These are phyloP conservation scores for Trypethelium eluteriae DNA, from an alignment of 495 filamentous ascomycete species.

Conservation along the genomic window DNA sequence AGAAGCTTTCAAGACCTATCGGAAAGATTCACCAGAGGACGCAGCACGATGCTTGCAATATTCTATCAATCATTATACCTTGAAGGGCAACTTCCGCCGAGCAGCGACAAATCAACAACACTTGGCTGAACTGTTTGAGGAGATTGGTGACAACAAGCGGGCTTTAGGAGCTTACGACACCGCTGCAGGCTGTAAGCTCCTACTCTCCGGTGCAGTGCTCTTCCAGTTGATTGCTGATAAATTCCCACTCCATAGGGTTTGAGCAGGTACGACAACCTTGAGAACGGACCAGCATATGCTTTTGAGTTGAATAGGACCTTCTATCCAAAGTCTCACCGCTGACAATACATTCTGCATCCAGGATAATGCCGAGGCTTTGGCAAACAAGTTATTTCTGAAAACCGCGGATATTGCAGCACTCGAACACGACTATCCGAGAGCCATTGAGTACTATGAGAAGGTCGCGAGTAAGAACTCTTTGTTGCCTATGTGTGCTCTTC, in stretches of 20 bases:
- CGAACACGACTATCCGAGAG: slow-evolving; percentile 69
- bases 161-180: slow-evolving; percentile 72
- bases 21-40: slow-evolving; percentile 69
- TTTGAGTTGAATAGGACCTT: background rate
- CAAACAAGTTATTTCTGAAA: slow-evolving; percentile 86
- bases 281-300: background rate
- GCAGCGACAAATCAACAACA: slow-evolving; percentile 83
- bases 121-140: slow-evolving; percentile 76
- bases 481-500: slow-evolving; percentile 50
- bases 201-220: too few relatives aligned
- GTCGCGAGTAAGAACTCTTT: slow-evolving; percentile 53
- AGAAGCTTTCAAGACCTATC: slow-evolving; percentile 79
- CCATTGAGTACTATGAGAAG: slow-evolving; percentile 72
- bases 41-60: slow-evolving; percentile 64
- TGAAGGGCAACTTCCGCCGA: slow-evolving; percentile 77
- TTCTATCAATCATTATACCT: slow-evolving; percentile 71
- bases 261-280: slow-evolving; percentile 54
- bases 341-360: background rate
- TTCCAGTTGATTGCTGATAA: background rate
- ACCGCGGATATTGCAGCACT: slow-evolving; percentile 78
- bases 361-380: slow-evolving; percentile 80
- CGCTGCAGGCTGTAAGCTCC: slow-evolving; percentile 57
- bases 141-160: slow-evolving; percentile 65
- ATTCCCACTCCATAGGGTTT: background rate
- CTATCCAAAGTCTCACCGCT: background rate